Percentiles rank a stretch among this genome's conserved stretches.
These are phyloP conservation scores for Candida quercuum DNA, from an alignment of 805 yeast species.

Conservation along the genomic window DNA sequence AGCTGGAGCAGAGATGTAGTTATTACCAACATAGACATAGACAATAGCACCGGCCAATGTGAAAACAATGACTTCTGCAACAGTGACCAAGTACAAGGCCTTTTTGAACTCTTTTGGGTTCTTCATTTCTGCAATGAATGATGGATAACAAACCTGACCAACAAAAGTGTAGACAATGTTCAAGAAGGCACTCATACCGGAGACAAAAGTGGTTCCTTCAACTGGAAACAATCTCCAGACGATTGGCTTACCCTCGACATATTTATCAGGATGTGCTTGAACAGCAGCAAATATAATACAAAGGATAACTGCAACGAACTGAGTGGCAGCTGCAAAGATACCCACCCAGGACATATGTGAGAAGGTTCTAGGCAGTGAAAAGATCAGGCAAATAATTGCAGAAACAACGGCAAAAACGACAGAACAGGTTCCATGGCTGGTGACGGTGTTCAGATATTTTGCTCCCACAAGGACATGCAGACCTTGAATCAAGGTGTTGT, in stretches of 20 bases:
- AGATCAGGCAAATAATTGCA: slow-evolving; percentile 41
- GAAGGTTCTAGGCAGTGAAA: slow-evolving; percentile 54
- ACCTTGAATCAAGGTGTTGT: slow-evolving; percentile 54
- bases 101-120: slow-evolving; percentile 52
- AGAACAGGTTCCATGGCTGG: slow-evolving; percentile 44
- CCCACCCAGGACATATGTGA: slow-evolving; percentile 47
- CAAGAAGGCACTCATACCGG: slow-evolving; percentile 49
- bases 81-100: slow-evolving; percentile 47
- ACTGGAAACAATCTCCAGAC: slow-evolving; percentile 44
- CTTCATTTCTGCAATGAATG: slow-evolving; percentile 56
- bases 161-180: slow-evolving; percentile 60
- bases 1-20: slow-evolving; percentile 53
- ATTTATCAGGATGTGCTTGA: slow-evolving; percentile 43
- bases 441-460: slow-evolving; percentile 50
- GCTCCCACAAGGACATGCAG: slow-evolving; percentile 58
- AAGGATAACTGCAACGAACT: slow-evolving; percentile 50
- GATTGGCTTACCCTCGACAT: slow-evolving; percentile 33
- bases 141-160: slow-evolving; percentile 60
- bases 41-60: slow-evolving; percentile 52
- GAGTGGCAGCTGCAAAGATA: slow-evolving; percentile 48
- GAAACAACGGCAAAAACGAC: slow-evolving; percentile 47
- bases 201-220: slow-evolving; percentile 46
- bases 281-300: slow-evolving; percentile 50
- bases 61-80: slow-evolving; percentile 43
- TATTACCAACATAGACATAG: slow-evolving; percentile 53